Evolutionary conservation across 352 stramenopile species (phyloP).

Genomic region (Globisporangium yorkense): DNA sequence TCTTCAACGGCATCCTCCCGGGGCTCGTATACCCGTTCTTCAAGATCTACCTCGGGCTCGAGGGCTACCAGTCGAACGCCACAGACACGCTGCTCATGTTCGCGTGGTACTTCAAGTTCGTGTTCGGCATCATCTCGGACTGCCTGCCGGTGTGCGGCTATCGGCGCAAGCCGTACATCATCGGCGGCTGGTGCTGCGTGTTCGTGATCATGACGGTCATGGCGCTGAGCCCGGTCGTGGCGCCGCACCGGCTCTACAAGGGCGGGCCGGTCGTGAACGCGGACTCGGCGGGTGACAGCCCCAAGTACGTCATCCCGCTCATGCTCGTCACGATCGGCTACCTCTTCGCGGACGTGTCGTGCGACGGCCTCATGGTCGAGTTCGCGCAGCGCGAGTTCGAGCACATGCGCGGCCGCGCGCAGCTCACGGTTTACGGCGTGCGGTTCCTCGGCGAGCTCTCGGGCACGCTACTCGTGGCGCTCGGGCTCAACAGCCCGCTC

Average conservation of each 20-base stretch:
- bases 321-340: slow-evolving; percentile 47
- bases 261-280: slow-evolving; percentile 11
- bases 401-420: slow-evolving; percentile 23
- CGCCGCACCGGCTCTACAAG: slow-evolving; percentile 16
- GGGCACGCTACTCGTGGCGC: slow-evolving; percentile 42
- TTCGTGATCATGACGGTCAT: slow-evolving; percentile 33
- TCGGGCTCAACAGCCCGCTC: slow-evolving; percentile 53
- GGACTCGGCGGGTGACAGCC: slow-evolving; percentile 1
- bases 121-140: slow-evolving; percentile 59
- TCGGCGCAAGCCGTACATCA: slow-evolving; percentile 66
- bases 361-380: slow-evolving; percentile 76
- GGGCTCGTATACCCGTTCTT: slow-evolving; percentile 71
- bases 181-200: slow-evolving; percentile 47
- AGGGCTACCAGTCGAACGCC: slow-evolving; percentile 64
- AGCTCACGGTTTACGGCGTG: slow-evolving; percentile 57
- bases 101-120: slow-evolving; percentile 63
- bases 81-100: slow-evolving; percentile 52
- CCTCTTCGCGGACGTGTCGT: slow-evolving; percentile 62
- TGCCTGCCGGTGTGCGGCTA: slow-evolving; percentile 47
- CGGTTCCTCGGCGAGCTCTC: slow-evolving; percentile 49
- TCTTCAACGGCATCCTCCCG: slow-evolving; percentile 62
- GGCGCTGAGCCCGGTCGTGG: slow-evolving; percentile 18
- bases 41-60: slow-evolving; percentile 57
- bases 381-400: slow-evolving; percentile 56
- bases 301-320: slow-evolving; percentile 41